A percentile compares a stretch with the other conserved stretches of the same genome.
phyloP scores from a whole-genome alignment of 2,329 filamentous ascomycete species.

The Colletotrichum sp. region DNA sequence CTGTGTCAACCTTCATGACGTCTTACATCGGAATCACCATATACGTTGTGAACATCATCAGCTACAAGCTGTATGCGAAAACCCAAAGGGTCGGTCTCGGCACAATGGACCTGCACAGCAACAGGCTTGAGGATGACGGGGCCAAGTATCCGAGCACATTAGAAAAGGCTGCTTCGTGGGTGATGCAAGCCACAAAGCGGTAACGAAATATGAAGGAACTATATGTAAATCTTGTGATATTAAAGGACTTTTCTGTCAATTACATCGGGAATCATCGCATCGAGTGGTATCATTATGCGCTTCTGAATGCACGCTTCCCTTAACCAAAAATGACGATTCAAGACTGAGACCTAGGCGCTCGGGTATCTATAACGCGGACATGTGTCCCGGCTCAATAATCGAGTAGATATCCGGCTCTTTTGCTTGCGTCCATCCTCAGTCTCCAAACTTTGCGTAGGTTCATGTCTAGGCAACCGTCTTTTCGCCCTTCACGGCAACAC shows the following conservation, averaged over 20 bases:
- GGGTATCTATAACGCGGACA: neutral
- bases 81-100: slow-evolving; percentile 56
- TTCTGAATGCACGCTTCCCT: neutral
- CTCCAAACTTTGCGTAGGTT: too few relatives aligned
- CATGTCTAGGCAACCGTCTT: neutral
- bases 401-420: neutral
- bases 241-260: neutral
- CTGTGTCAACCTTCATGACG: slow-evolving; percentile 67
- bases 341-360: neutral
- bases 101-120: slow-evolving; percentile 57
- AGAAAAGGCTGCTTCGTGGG: neutral
- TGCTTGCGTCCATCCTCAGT: neutral
- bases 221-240: neutral
- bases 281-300: neutral
- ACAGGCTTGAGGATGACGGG: neutral
- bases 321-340: neutral
- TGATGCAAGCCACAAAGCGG: neutral
- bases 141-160: neutral
- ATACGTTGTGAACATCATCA: slow-evolving; percentile 73
- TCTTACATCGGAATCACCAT: slow-evolving; percentile 78
- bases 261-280: neutral
- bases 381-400: neutral
- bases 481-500: neutral
- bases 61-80: slow-evolving; percentile 65
- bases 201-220: neutral